phyloP scores from a whole-genome alignment of 1,139 yeast genomes.

The Geotrichum candidum region DNA sequence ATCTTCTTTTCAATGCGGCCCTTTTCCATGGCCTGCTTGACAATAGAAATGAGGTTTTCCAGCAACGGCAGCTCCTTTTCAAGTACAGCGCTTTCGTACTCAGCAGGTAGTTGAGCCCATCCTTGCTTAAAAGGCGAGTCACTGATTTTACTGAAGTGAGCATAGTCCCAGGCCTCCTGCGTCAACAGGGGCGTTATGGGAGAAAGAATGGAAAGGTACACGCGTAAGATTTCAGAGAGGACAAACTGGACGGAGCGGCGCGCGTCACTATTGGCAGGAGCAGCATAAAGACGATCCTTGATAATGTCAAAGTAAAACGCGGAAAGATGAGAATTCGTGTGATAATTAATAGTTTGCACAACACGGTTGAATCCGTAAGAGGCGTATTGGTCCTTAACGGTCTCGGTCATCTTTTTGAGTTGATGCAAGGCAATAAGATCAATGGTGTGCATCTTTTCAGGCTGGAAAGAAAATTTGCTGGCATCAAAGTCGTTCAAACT shows the following conservation, averaged over 20 bases:
- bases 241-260: slow-evolving; percentile 72
- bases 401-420: slow-evolving; percentile 45
- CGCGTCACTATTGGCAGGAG: slow-evolving; percentile 36
- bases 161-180: slow-evolving; percentile 79
- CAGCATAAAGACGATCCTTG: slow-evolving; percentile 77
- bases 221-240: slow-evolving; percentile 51
- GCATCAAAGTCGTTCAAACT: slow-evolving; percentile 25
- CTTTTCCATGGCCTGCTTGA: slow-evolving; percentile 45
- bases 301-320: slow-evolving; percentile 80
- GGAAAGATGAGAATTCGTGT: slow-evolving; percentile 70
- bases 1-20: slow-evolving; percentile 46
- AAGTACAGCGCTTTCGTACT: slow-evolving; percentile 35
- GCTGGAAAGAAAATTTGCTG: background rate
- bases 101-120: slow-evolving; percentile 38
- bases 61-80: slow-evolving; percentile 36
- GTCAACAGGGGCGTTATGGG: slow-evolving; percentile 80
- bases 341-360: slow-evolving; percentile 55
- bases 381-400: slow-evolving; percentile 45
- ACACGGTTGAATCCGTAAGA: slow-evolving; percentile 63
- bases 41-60: slow-evolving; percentile 45
- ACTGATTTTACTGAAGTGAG: slow-evolving; percentile 29
- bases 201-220: slow-evolving; percentile 60
- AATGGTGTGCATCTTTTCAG: slow-evolving; percentile 30
- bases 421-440: slow-evolving; percentile 63
- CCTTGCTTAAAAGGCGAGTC: slow-evolving; percentile 52